Conservation (phyloP, 108 stramenopile species). For the Pinguiococcus pyrenoidosus region DNA sequence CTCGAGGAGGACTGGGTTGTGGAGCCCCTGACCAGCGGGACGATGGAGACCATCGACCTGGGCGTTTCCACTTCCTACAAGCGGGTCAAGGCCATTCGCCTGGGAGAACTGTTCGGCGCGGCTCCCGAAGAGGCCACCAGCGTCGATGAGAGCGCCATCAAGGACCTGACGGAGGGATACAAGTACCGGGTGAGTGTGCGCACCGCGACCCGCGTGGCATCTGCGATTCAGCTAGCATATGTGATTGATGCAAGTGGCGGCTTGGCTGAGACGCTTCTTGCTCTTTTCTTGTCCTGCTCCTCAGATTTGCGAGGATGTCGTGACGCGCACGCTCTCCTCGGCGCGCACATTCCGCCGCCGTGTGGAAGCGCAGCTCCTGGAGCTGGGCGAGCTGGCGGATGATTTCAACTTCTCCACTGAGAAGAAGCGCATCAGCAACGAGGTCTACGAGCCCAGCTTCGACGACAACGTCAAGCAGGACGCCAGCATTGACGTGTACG, state of each 20-base stretch:
- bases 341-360: constrained; percentile 22
- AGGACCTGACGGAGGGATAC: too few species aligned
- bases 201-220: too few species aligned
- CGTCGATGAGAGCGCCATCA: constrained; percentile 13
- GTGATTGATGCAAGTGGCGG: too few species aligned
- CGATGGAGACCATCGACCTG: constrained; percentile 22
- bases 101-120: constrained; percentile 16
- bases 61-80: constrained; percentile 25
- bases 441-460: constrained; percentile 25
- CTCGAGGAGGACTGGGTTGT: constrained; percentile 26
- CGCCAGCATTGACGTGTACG: constrained; percentile 28
- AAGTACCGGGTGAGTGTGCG: too few species aligned
- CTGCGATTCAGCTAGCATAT: too few species aligned
- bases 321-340: constrained; percentile 16
- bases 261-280: too few species aligned
- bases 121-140: constrained; percentile 8
- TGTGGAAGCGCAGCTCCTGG: constrained; percentile 12
- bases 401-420: constrained; percentile 19
- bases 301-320: constrained; percentile 16
- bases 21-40: constrained; percentile 32
- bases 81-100: constrained; percentile 17
- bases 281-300: too few species aligned
- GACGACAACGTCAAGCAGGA: constrained; percentile 32
- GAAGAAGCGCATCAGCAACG: constrained; percentile 23
- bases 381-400: constrained; percentile 1